Evolutionary conservation across 768 basidiomycete species (phyloP).

Genomic region (Pisolithus tinctorius): DNA sequence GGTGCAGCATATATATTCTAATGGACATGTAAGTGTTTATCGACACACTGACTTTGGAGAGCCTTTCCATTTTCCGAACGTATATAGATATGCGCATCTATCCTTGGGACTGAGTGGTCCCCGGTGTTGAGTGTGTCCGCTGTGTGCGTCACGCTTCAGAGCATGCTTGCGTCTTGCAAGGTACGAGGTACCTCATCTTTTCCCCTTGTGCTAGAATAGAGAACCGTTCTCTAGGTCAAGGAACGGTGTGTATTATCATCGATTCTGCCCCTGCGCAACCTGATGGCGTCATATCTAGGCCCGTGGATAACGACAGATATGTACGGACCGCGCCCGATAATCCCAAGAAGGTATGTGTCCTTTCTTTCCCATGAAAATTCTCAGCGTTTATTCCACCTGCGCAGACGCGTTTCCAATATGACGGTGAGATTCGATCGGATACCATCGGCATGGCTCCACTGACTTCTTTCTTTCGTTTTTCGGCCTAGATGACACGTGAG

Average conservation of each 20-base stretch:
- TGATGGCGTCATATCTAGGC: constrained; percentile 37
- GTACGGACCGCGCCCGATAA: constrained; percentile 72
- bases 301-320: constrained; percentile 79
- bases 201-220: background rate
- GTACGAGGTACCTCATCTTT: constrained; percentile 29
- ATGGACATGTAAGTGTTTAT: constrained; percentile 61
- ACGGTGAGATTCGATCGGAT: constrained; percentile 42
- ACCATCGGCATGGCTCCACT: background rate
- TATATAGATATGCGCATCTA: constrained; percentile 77
- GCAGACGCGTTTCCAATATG: constrained; percentile 76
- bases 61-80: constrained; percentile 11
- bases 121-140: constrained; percentile 80
- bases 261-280: constrained; percentile 1
- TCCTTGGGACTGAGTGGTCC: constrained; percentile 86
- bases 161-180: constrained; percentile 92
- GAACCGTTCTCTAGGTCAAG: constrained; percentile 34
- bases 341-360: constrained; percentile 68
- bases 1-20: constrained; percentile 75
- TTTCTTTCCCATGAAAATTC: background rate
- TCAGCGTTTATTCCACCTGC: constrained; percentile 7
- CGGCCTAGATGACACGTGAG: background rate
- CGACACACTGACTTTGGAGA: background rate
- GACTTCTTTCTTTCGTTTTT: background rate
- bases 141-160: constrained; percentile 81
- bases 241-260: constrained; percentile 46